Evolutionary conservation across 1,284 basidiomycete genomes (phyloP), one percentile per base, ranked within the genome.

Genomic region (Ganoderma lingzhi): DNA sequence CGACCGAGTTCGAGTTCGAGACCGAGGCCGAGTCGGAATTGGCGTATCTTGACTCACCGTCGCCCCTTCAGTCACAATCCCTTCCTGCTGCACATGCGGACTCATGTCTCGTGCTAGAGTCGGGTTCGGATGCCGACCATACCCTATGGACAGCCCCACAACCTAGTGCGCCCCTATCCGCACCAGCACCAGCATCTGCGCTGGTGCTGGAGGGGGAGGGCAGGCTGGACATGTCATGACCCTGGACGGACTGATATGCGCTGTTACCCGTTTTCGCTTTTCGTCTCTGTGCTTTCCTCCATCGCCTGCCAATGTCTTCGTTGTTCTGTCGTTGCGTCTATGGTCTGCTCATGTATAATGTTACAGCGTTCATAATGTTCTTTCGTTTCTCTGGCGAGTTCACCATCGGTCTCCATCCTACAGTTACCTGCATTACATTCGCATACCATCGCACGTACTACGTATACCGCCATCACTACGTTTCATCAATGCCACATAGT

Each of bases 301-400:
- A 5, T 35, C 2, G 35, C 35, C 35, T 23, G 23, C 23, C 23
- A 23, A 23, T 35, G 8, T 41, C 19, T 32, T 39, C 28, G 45
- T 48, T 28, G 53, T 56, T 30, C 53, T 17, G n/a, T 1, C 30
- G 28, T 45, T 37, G 41, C 44, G 23, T 37, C 44, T 61, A 64
- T 41, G 56, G 15, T 48, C 55, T 60, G 67, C 67, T 55, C 39
- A 62, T 68, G 63, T 68, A 64, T 68, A 64, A 64, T 65, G 45
- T 55, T 68, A 68, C 19, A 68, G 63, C 67, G 51, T 68, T 68
- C 45, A 48, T 68, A 68, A 68, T 68, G 30, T 12, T 23, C 14
- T n/a, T 59, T 53, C 41, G 8, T 15, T 30, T 32, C 17, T 30
- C 15, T 14, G 14, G 32, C 30, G 15, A 17, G 23, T 28, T 56